A percentile compares a stretch with the other conserved stretches of the same genome.
Conservation (phyloP, 208 protist species). For the Wallacemonas sp. region DNA sequence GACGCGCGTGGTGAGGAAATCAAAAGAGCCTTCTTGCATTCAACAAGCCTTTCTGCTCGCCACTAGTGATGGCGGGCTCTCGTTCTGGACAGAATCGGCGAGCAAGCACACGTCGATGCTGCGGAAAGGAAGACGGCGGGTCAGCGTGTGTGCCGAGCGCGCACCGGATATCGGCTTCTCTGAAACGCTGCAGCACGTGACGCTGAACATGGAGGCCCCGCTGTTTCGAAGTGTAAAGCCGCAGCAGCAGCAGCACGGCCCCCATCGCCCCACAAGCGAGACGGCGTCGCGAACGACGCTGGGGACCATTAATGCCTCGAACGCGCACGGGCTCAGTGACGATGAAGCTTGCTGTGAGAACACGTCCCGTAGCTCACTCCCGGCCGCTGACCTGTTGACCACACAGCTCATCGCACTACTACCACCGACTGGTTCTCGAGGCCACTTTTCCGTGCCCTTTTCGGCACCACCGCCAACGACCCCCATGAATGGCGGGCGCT, state of each 20-base stretch:
- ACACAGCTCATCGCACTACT: neutral
- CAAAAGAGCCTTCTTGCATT: too few relatives aligned
- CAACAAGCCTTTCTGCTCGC: neutral
- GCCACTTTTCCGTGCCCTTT: neutral
- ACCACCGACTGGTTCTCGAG: neutral
- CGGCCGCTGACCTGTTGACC: too few relatives aligned
- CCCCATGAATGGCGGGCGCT: too few relatives aligned
- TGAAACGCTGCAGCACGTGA: neutral
- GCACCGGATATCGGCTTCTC: neutral
- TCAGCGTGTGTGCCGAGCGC: neutral
- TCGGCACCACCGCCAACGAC: too few relatives aligned
- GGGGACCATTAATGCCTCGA: neutral
- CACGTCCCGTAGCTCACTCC: too few relatives aligned
- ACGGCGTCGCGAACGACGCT: neutral
- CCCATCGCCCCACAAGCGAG: neutral
- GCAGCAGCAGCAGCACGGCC: too few relatives aligned
- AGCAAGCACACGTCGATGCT: too few relatives aligned
- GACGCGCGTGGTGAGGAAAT: too few relatives aligned
- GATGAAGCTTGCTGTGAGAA: neutral
- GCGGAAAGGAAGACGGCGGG: too few relatives aligned
- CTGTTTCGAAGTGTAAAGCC: conserved; percentile 1
- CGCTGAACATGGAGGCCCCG: neutral
- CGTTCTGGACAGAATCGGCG: neutral
- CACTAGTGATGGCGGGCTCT: neutral
- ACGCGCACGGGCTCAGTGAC: neutral